Percentiles rank a stretch among this genome's conserved stretches.
phyloP scores from a whole-genome alignment of 2,329 filamentous ascomycete species.

The Fusarium sp. region DNA sequence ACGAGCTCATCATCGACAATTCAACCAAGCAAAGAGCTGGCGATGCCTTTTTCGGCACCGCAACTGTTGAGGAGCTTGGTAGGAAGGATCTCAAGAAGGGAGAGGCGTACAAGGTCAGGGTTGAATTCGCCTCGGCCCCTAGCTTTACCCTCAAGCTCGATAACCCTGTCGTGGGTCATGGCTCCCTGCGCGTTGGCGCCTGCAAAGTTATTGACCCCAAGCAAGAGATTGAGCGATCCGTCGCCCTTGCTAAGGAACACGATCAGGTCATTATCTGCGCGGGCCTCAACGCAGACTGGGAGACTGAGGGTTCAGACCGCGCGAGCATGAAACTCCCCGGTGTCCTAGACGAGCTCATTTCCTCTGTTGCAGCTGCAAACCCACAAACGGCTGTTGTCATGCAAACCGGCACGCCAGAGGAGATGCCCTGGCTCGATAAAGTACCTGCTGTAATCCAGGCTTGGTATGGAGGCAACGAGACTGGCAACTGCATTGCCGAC shows the following conservation, averaged over 20 bases:
- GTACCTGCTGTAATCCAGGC: constrained; percentile 73
- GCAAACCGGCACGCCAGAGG: constrained; percentile 79
- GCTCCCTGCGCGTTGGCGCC: constrained; percentile 70
- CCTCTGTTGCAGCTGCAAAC: constrained; percentile 71
- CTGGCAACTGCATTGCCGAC: constrained; percentile 81
- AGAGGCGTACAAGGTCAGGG: constrained; percentile 64
- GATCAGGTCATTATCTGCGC: constrained; percentile 83
- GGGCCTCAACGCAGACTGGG: constrained; percentile 83
- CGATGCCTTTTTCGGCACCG: constrained; percentile 71
- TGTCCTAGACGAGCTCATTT: constrained; percentile 74
- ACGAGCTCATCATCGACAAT: constrained; percentile 70
- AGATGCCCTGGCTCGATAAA: constrained; percentile 72
- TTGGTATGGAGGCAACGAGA: constrained; percentile 90
- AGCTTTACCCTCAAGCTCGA: constrained; percentile 64
- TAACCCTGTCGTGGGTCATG: constrained; percentile 63
- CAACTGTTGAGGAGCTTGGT: constrained; percentile 70
- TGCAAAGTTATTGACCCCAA: constrained; percentile 65
- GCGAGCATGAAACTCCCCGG: constrained; percentile 81
- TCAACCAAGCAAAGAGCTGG: constrained; percentile 69
- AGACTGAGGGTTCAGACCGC: constrained; percentile 80
- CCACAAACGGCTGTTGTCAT: constrained; percentile 76
- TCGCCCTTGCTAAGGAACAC: constrained; percentile 71
- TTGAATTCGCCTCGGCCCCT: constrained; percentile 68
- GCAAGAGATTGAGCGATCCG: constrained; percentile 71
- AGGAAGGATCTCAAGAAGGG: constrained; percentile 66